Evolutionary conservation across 2,329 filamentous ascomycete genomes (phyloP), one percentile per base, ranked within the genome.

Genomic region (Chalaropsis ovoidea): DNA sequence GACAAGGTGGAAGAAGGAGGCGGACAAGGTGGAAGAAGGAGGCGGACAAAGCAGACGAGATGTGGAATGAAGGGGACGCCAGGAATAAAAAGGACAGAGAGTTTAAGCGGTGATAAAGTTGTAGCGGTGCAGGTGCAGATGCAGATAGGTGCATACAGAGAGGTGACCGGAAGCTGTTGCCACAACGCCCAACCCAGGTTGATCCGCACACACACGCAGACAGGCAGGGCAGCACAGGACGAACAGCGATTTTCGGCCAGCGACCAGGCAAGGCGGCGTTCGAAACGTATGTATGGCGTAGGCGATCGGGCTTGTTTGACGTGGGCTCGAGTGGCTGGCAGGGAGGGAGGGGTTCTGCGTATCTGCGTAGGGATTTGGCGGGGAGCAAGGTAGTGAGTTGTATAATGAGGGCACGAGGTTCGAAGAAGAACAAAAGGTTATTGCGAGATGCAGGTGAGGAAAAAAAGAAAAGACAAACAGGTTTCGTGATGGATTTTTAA

Each of bases 101-200:
- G 27, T 19, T 52, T 19, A 52, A 58, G 54, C 54, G 54, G 54
- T 58, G 54, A 39, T 58, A 58, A 39, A 58, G 54, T 35, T 58
- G 54, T 58, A 58, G 54, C 54, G 54, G 54, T 58, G 54, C 54
- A 58, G 54, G 15, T 58, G 31, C 54, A 58, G 54, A 39, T 58
- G 17, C 5, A 39, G 35, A 52, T 52, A 52, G 10, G 54, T 19
- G 24, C 54, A 58, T 58, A 31, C 27, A 58, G 54, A 22, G 7
- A 39, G 13, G 27, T 58, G 52, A 19, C n/a, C 6, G 24, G 27
- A 58, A 58, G n/a, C 24, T 58, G 54, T 17, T 35, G 22, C 54
- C n/a, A 19, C 27, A 58, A 39, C 39, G 54, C 54, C 54, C 24
- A 58, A 58, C 54, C 54, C 10, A 35, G 31, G 54, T 58, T 58